Conservation (phyloP, 2,329 filamentous ascomycete genomes). For the Eutypella sp. region DNA sequence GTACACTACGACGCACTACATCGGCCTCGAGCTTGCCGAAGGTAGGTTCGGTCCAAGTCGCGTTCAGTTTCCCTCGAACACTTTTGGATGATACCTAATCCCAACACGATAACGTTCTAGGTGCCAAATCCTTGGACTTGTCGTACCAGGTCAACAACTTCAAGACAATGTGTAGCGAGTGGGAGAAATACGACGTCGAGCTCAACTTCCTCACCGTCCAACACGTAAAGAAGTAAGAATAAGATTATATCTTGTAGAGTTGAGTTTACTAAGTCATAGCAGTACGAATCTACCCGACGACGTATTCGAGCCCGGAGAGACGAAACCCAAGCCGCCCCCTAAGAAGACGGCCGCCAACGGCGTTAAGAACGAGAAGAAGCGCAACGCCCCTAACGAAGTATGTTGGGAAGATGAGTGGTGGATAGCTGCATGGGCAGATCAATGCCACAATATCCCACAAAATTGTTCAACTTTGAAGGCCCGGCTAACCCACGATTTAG, state of each 20-base stretch:
- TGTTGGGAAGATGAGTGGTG: constrained; percentile 21
- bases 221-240: constrained; percentile 76
- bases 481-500: constrained; percentile 21
- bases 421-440: constrained; percentile 18
- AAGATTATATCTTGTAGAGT: not conserved
- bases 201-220: constrained; percentile 75
- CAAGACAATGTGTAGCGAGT: constrained; percentile 72
- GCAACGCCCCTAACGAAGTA: constrained; percentile 37
- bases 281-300: constrained; percentile 87
- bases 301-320: constrained; percentile 78
- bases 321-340: constrained; percentile 55
- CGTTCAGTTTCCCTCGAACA: constrained; percentile 11
- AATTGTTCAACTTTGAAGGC: constrained; percentile 6
- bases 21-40: constrained; percentile 75
- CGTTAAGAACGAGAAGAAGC: constrained; percentile 49
- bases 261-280: constrained; percentile 16
- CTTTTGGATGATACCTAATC: constrained; percentile 17
- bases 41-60: constrained; percentile 46
- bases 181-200: constrained; percentile 70
- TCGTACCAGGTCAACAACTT: constrained; percentile 82
- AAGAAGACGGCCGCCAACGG: too few relatives aligned
- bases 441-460: constrained; percentile 15
- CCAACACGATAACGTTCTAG: constrained; percentile 38
- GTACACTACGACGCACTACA: constrained; percentile 91
- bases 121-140: constrained; percentile 67